phyloP scores from a whole-genome alignment of 768 basidiomycete species.

The Mycena rebaudengoi region DNA sequence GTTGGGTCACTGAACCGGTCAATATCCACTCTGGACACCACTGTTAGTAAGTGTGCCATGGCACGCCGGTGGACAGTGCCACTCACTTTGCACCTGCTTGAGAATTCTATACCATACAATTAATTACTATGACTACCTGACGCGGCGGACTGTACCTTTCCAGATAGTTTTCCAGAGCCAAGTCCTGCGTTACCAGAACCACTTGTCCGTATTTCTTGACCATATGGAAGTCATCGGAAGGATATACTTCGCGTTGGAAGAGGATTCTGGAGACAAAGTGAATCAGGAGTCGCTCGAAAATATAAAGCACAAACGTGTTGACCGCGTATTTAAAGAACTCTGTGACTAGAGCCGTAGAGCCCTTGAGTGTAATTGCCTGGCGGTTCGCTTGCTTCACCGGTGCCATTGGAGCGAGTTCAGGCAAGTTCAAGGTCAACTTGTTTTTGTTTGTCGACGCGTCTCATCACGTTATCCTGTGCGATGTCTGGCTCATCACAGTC shows the following conservation, averaged over 20 bases:
- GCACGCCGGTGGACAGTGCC: constrained; percentile 13
- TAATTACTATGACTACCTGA: constrained; percentile 2
- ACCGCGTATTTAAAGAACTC: constrained; percentile 99
- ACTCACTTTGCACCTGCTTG: constrained; percentile 89
- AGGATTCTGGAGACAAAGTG: constrained; percentile 69
- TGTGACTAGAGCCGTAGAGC: constrained; percentile 91
- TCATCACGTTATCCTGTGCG: constrained; percentile 27
- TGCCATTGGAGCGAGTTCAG: constrained; percentile 27
- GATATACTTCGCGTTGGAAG: constrained; percentile 97
- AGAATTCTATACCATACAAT: constrained; percentile 69
- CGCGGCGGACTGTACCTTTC: constrained; percentile 59
- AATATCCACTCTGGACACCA: constrained; percentile 85
- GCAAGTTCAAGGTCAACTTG: constrained; percentile 28
- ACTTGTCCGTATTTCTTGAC: constrained; percentile 99
- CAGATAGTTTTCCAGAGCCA: constrained; percentile 93
- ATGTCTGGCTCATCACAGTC: constrained; percentile 62
- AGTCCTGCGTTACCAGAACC: constrained; percentile 92
- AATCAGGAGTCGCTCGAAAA: background rate
- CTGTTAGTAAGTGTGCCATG: background rate
- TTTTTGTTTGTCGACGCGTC: constrained; percentile 44
- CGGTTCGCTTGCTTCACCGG: constrained; percentile 60
- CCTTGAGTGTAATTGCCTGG: constrained; percentile 93
- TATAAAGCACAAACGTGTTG: constrained; percentile 71
- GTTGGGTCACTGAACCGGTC: constrained; percentile 89
- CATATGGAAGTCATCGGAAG: constrained; percentile 98